Base-by-base conservation (phyloP, 2,329 filamentous ascomycete species). In the Hymenoscyphus occultus region DNA sequence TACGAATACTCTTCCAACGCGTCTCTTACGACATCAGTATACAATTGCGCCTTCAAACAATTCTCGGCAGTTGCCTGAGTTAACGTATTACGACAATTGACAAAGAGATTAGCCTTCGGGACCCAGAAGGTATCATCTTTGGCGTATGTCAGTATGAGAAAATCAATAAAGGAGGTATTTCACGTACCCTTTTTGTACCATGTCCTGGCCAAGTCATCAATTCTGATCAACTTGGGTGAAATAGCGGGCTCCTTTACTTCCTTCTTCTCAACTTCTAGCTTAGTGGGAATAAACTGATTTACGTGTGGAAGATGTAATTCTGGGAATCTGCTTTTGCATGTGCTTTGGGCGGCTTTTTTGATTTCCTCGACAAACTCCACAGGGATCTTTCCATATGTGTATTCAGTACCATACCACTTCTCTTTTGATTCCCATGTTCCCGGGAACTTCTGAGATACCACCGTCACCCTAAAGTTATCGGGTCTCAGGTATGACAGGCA, bases 371-470 rank as follows among this genome's bases (percentile, higher is more conserved):
- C 81, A 71, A 97, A 89, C 19, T 93, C 87, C 14, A 83, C 75
- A 0, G 93, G 88, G 42, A 99, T 91, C 74, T 87, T 90, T 74
- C 96, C 90, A 39, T 89, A 84, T 68, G 87, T 91, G 78, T 97
- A 96, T 74, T 98, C 93, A 0, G 95, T 99, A 9, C 94, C 94
- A 72, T 99, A 99, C 95, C 95, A 99, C 75, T 93, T 92, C 80
- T 99, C 95, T 74, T 90, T 96, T 76, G 89, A 80, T 69, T 96
- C 85, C 91, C 92, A 97, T 61, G 86, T 84, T 0, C 92, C 93
- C 0, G 93, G 93, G 70, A 89, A 90, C 9, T 91, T 89, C 74
- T 93, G 91, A 31, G 92, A 94, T 35, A 96, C 87, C 60, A 98
- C 83, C 1, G 87, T 89, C 76, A 97, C 84, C 39, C 92, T 86